These are phyloP conservation scores for Kernera saxatilis DNA, from an alignment of 345 rosid species.

Conservation along the genomic window DNA sequence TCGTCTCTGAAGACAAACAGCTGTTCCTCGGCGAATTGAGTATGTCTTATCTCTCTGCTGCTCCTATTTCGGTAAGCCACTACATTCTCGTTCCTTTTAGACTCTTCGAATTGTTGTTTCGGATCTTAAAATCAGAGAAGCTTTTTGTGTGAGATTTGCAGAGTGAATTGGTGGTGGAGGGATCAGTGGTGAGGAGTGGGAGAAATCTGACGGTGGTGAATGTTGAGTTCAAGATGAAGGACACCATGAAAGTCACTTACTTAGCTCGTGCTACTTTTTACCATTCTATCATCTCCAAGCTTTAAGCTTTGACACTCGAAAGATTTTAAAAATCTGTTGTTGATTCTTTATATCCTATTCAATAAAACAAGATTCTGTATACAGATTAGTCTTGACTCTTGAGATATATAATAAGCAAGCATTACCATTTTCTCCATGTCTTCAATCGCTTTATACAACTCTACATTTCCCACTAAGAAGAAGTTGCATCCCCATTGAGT, in stretches of 20 bases:
- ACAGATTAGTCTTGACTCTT: background rate
- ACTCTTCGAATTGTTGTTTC: background rate
- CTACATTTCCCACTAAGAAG: background rate
- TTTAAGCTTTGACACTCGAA: constrained; percentile 29
- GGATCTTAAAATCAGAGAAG: background rate
- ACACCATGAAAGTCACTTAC: constrained; percentile 44
- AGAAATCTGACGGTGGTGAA: constrained; percentile 58
- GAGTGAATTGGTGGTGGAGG: constrained; percentile 56
- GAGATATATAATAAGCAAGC: constrained; percentile 7
- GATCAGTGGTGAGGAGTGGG: constrained; percentile 60
- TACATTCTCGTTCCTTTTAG: background rate
- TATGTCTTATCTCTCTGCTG: constrained; percentile 62
- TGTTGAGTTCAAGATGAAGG: constrained; percentile 50
- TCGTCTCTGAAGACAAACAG: constrained; percentile 47
- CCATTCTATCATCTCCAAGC: constrained; percentile 44
- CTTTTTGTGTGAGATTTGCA: constrained; percentile 17
- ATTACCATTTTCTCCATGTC: background rate
- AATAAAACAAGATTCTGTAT: constrained; percentile 9
- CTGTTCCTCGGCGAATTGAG: constrained; percentile 68
- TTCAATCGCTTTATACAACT: background rate
- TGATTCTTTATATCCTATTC: background rate
- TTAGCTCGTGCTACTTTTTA: constrained; percentile 63
- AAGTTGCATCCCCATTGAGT: background rate
- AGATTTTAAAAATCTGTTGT: background rate
- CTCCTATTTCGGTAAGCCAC: constrained; percentile 29